Conservation (phyloP, 306 rosid species). For the Castanospermum australe region DNA sequence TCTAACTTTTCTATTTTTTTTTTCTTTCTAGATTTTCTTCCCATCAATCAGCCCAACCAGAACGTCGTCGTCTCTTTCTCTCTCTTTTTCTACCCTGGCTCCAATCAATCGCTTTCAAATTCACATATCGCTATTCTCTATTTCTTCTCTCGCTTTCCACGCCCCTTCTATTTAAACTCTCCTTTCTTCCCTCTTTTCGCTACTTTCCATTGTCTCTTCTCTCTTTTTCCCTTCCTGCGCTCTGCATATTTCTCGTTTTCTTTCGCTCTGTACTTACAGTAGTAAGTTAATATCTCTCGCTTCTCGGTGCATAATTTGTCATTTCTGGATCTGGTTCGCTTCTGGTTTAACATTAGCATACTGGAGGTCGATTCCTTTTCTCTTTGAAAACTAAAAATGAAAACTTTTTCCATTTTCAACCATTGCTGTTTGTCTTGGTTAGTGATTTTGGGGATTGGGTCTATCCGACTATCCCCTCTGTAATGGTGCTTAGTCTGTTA, state of each 20-base stretch:
- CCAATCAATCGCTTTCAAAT: background rate
- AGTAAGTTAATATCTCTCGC: conserved; percentile 17
- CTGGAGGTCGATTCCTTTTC: background rate
- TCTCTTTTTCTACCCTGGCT: too few species aligned
- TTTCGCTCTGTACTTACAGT: background rate
- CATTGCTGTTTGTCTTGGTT: background rate
- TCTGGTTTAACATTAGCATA: background rate
- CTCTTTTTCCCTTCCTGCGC: background rate
- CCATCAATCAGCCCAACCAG: background rate
- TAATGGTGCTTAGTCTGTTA: background rate
- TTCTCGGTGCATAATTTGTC: background rate
- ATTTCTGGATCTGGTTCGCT: background rate
- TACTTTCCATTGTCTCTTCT: background rate
- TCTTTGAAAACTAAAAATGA: background rate
- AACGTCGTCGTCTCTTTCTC: conserved; percentile 10
- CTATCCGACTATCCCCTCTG: background rate
- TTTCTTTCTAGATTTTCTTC: background rate
- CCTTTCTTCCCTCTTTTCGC: background rate
- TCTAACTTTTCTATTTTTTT: background rate
- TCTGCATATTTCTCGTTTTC: background rate
- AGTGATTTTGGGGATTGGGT: background rate
- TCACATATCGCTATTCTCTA: background rate
- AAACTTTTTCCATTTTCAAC: background rate
- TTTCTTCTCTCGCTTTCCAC: background rate
- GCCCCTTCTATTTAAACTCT: conserved; percentile 20